Evolutionary conservation across 1,284 basidiomycete genomes (phyloP).

Genomic region (Somion occarium): DNA sequence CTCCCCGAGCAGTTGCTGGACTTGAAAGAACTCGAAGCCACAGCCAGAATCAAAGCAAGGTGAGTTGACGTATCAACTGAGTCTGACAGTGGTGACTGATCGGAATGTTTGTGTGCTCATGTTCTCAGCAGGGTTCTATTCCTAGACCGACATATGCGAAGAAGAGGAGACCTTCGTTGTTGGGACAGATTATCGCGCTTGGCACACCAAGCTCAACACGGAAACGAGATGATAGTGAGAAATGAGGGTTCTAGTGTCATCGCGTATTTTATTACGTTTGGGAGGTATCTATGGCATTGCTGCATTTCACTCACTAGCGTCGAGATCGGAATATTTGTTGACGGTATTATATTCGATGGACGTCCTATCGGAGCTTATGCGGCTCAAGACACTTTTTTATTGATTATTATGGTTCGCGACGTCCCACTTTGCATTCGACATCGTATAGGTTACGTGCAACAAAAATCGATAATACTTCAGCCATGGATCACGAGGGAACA

Average conservation of each 20-base stretch:
- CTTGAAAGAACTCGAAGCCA: conserved; percentile 1
- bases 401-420: not conserved
- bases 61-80: not conserved
- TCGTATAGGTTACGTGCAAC: not conserved
- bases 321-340: too few relatives aligned
- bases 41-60: not conserved
- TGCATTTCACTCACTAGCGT: too few relatives aligned
- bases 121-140: not conserved
- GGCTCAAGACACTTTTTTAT: not conserved
- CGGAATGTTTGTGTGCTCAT: not conserved
- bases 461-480: not conserved
- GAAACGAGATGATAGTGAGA: conserved; percentile 1
- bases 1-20: conserved; percentile 12
- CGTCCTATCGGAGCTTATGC: not conserved
- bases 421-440: not conserved
- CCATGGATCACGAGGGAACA: not conserved
- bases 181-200: not conserved
- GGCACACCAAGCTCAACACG: not conserved
- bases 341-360: too few relatives aligned
- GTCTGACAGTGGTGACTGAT: not conserved
- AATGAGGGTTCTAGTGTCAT: not conserved
- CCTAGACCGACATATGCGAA: not conserved
- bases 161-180: conserved; percentile 3
- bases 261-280: not conserved
- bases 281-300: too few relatives aligned